These are phyloP conservation scores for Cytospora mali DNA, from an alignment of 2,329 filamentous ascomycete genomes.

Conservation along the genomic window DNA sequence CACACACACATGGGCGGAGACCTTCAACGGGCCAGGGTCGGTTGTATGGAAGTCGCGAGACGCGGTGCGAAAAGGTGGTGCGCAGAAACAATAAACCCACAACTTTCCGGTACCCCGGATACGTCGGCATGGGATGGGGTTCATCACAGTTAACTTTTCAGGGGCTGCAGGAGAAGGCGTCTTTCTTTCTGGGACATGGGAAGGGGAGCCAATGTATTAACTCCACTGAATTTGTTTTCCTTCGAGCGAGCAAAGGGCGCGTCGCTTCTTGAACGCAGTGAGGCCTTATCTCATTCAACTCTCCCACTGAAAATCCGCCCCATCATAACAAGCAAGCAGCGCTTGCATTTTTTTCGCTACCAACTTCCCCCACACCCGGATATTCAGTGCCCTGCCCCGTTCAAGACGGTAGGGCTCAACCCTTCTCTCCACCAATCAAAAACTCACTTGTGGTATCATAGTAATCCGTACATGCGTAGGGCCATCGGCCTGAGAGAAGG, in stretches of 20 bases:
- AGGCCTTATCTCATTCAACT: neutral
- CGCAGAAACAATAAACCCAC: neutral
- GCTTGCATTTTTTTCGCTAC: neutral
- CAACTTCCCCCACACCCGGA: neutral
- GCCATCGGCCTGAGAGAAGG: neutral
- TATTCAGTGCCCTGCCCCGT: neutral
- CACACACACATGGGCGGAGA: too few relatives aligned
- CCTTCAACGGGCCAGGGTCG: too few relatives aligned
- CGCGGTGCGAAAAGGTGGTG: neutral
- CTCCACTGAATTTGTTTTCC: neutral
- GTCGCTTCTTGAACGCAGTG: neutral
- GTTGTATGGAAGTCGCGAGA: neutral
- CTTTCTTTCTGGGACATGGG: neutral
- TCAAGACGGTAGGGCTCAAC: neutral
- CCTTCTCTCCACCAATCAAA: neutral
- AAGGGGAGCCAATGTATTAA: neutral
- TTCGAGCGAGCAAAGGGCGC: neutral
- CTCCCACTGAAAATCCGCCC: too few relatives aligned
- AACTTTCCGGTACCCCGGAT: neutral
- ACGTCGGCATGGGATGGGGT: neutral
- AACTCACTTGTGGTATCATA: constrained; percentile 18
- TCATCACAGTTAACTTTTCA: neutral
- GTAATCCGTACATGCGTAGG: constrained; percentile 13
- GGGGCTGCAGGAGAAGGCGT: neutral
- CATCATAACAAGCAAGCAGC: too few relatives aligned